Percentiles rank a stretch among this genome's conserved stretches.
These are phyloP conservation scores for Penicillium italicum DNA, from an alignment of 2,329 filamentous ascomycete species.

Conservation along the genomic window DNA sequence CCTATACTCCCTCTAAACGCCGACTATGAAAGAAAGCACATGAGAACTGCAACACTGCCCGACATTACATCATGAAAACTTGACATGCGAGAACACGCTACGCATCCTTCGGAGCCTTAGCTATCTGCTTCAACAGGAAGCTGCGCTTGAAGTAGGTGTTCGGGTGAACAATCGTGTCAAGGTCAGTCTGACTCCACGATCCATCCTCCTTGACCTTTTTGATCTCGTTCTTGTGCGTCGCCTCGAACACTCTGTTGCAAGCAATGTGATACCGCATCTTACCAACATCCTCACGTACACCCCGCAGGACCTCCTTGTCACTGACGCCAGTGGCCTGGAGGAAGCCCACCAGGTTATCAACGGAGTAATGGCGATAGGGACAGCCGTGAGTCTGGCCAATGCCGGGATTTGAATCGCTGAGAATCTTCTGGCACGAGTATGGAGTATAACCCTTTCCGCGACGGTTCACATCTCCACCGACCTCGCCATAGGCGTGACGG, in stretches of 20 bases:
- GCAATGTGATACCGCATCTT: slow-evolving; percentile 90
- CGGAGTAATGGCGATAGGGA: slow-evolving; percentile 86
- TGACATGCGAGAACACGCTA: slow-evolving; percentile 13
- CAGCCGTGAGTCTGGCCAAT: slow-evolving; percentile 92
- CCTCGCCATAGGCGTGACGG: slow-evolving; percentile 90
- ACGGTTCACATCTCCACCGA: slow-evolving; percentile 85
- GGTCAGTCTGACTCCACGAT: slow-evolving; percentile 67
- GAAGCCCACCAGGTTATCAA: slow-evolving; percentile 77
- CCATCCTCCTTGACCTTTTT: slow-evolving; percentile 72
- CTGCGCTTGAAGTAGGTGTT: slow-evolving; percentile 98
- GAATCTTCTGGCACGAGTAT: slow-evolving; percentile 90
- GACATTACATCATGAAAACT: slow-evolving; percentile 50
- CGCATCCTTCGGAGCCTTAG: slow-evolving; percentile 50
- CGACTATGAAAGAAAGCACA: neutral
- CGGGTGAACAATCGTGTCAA: slow-evolving; percentile 94
- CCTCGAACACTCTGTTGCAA: slow-evolving; percentile 93
- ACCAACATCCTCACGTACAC: slow-evolving; percentile 83
- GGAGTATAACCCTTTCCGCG: slow-evolving; percentile 84
- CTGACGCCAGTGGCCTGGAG: slow-evolving; percentile 75
- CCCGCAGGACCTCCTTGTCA: slow-evolving; percentile 72
- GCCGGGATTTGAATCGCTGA: slow-evolving; percentile 82
- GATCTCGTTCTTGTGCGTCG: slow-evolving; percentile 73
- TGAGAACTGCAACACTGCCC: slow-evolving; percentile 7
- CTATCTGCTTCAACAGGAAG: slow-evolving; percentile 79
- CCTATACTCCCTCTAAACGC: slow-evolving; percentile 10